Base-by-base conservation (phyloP, 169 alveolate genomes). In the Plasmodium gaboni region DNA sequence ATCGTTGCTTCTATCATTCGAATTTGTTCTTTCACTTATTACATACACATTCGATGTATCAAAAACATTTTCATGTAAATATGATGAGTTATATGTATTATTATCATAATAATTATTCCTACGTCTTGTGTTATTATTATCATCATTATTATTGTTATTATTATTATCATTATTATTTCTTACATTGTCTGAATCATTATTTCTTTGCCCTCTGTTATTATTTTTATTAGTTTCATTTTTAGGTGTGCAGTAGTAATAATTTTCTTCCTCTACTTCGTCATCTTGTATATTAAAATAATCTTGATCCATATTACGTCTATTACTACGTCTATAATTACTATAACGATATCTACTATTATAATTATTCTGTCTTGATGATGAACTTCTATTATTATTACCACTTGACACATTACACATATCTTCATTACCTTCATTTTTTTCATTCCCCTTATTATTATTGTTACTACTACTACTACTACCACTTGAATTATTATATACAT, bases 11-110 rank as follows among this genome's bases (percentile, higher is more conserved):
- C n/a, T 51, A 15, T 51, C 22, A 15, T 51, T 38, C 46, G 46
- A 38, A 38, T 38, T 4, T 0, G 46, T 17, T 60, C 28, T 22
- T 22, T 17, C 50, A 28, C 19, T 64, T 12, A 7, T 28, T 8
- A 22, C 68, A 19, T 15, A 15, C 0, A 15, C 28, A 59, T 13
- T 59, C 0, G 68, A 59, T 4, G 44, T 19, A 59, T 59, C 68
- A 19, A 59, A 59, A 59, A 59, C 68, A 59, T 59, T 59, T 59
- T 59, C 73, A 28, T 19, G 17, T 38, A 65, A 17, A 32, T 13
- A 28, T 3, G 73, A 24, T 32, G 42, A 2, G 28, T 28, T 13
- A n/a, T 38, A 38, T 0, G 46, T 5, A 38, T 38, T 63, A 19
- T 63, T 42, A 19, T 26, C 19, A 53, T n/a, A 53, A 53, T 17